phyloP scores from a whole-genome alignment of 179 eudicot genomes.

The Silene coronaria region DNA sequence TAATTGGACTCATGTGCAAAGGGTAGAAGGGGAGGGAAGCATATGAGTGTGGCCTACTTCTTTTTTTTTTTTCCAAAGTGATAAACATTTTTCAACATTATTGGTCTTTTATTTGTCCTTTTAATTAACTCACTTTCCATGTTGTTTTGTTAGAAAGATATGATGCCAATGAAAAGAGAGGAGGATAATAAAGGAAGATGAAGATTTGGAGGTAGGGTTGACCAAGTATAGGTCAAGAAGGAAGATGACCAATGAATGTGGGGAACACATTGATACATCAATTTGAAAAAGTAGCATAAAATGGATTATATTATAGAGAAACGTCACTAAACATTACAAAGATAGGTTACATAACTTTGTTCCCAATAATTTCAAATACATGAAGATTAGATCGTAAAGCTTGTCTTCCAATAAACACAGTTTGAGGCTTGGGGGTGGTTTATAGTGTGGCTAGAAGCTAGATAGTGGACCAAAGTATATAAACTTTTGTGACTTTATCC shows the following conservation, averaged over 20 bases:
- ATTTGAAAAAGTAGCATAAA: constrained; percentile 30
- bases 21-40: constrained; percentile 20
- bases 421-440: constrained; percentile 9
- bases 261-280: constrained; percentile 59
- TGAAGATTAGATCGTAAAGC: constrained; percentile 16
- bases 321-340: constrained; percentile 13
- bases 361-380: constrained; percentile 20
- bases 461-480: constrained; percentile 24
- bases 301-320: not conserved
- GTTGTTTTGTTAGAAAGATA: constrained; percentile 25
- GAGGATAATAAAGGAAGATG: constrained; percentile 16
- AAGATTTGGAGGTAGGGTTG: constrained; percentile 28
- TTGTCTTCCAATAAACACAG: constrained; percentile 42
- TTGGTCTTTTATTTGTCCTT: constrained; percentile 19
- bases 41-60: constrained; percentile 11
- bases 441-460: constrained; percentile 27
- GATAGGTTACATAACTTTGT: constrained; percentile 27
- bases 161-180: constrained; percentile 31
- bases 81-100: constrained; percentile 10
- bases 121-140: constrained; percentile 17
- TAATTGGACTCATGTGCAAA: constrained; percentile 26
- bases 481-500: not conserved
- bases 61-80: constrained; percentile 2
- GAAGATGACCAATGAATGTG: constrained; percentile 46
- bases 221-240: not conserved